These are phyloP conservation scores for Hortiboletus flavorubellus DNA, from an alignment of 768 basidiomycete genomes.

Conservation along the genomic window DNA sequence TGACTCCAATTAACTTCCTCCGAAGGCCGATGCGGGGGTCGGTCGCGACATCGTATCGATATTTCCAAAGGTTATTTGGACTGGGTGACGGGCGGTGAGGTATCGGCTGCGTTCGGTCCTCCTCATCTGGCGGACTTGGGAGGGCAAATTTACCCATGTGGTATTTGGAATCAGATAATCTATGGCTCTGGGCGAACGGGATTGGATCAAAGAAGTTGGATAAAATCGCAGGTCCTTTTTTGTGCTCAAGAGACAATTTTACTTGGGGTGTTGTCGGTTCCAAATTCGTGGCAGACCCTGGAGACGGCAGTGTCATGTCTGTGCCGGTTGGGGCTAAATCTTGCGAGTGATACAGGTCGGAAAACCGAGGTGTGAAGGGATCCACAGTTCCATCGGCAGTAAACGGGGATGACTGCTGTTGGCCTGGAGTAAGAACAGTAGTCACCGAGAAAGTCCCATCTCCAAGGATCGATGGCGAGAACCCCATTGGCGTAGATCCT, in stretches of 20 bases:
- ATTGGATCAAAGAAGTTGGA: constrained; percentile 63
- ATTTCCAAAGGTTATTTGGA: constrained; percentile 42
- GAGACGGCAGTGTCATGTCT: constrained; percentile 49
- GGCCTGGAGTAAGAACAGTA: constrained; percentile 21
- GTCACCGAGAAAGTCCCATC: constrained; percentile 28
- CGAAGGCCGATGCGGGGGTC: constrained; percentile 72
- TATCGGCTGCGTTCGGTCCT: constrained; percentile 33
- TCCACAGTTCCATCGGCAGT: constrained; percentile 23
- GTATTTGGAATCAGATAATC: constrained; percentile 70
- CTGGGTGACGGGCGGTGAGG: constrained; percentile 17
- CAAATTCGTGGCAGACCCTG: constrained; percentile 47
- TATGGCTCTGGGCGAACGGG: constrained; percentile 64
- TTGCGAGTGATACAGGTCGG: constrained; percentile 23
- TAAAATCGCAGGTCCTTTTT: constrained; percentile 16
- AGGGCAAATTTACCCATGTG: constrained; percentile 67
- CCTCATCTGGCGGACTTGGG: constrained; percentile 59
- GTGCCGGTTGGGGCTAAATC: constrained; percentile 33
- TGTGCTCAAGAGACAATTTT: constrained; percentile 36
- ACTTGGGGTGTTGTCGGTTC: constrained; percentile 55
- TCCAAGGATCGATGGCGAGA: constrained; percentile 34
- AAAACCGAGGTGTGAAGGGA: constrained; percentile 18
- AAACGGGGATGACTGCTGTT: constrained; percentile 31
- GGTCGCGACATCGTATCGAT: constrained; percentile 56
- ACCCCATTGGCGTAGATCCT: constrained; percentile 32
- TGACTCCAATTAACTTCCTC: constrained; percentile 64